Base-by-base conservation (phyloP, 495 filamentous ascomycete genomes). In the Penicillium chermesinum region DNA sequence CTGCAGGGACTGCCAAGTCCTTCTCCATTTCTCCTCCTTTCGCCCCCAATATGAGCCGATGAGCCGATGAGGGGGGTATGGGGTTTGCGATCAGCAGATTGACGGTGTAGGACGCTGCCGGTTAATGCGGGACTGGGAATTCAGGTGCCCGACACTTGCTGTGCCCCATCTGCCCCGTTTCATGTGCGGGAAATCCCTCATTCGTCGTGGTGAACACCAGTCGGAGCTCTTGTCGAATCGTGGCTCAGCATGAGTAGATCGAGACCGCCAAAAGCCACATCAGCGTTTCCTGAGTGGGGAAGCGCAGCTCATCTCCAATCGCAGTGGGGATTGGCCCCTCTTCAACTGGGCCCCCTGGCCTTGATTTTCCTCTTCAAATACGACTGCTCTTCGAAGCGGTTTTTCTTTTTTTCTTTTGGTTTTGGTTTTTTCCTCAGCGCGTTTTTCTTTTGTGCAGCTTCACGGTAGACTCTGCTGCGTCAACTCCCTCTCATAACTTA, bases 191-290 rank as follows among this genome's bases (percentile, higher is more conserved):
- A 48, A 48, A 14, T 56, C 46, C 37, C 25, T 30, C 25, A 30
- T 30, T 30, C 25, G 25, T 30, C 36, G 43, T 36, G 38, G 22
- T 22, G 33, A 18, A 7, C 36, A 25, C 41, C 4, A 25, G 38
- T 56, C 59, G 59, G 59, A 52, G 57, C 36, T 51, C 44, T 55
- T 41, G 54, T 58, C 59, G 57, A 63, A 62, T 62, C 44, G 59
- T 52, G 30, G 55, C 17, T 25, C 54, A 25, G 38, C 10, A 54
- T 57, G 44, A 33, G 17, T 6, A 48, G 18, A 30, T 30, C 25
- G 25, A 14, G 7, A 22, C 34, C 40, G 19, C 37, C 10, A 14
- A 45, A 41, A 20, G 42, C 52, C 48, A 50, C 48, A 17, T 44
- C 44, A 35, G 21, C 42, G 37, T 15, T 45, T 32, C 41, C 37